A percentile compares a stretch with the other conserved stretches of the same genome.
Evolutionary conservation across 257 asterid species (phyloP).

Genomic region (Mitragyna speciosa): DNA sequence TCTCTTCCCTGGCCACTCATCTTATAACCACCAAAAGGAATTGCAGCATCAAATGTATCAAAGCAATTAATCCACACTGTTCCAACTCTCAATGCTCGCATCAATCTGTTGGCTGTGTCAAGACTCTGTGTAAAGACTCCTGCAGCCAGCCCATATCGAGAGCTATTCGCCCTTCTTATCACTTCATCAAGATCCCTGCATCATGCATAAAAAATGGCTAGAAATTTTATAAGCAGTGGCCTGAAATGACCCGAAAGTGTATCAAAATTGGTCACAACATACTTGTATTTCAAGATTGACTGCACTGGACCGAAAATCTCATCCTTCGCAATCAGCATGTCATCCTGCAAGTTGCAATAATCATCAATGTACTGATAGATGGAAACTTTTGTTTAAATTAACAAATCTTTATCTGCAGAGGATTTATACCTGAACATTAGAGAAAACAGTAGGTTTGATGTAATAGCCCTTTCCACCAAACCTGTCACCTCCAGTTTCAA

Average conservation of each 20-base stretch:
- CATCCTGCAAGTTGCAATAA: conserved; percentile 48
- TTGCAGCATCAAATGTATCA: conserved; percentile 85
- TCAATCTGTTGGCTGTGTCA: conserved; percentile 82
- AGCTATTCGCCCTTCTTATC: conserved; percentile 63
- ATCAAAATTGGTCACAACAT: conserved; percentile 11
- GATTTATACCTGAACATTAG: conserved; percentile 65
- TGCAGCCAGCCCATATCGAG: conserved; percentile 76
- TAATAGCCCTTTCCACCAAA: conserved; percentile 69
- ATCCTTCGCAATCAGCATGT: conserved; percentile 80
- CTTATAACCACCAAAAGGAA: conserved; percentile 96
- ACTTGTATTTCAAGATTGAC: conserved; percentile 75
- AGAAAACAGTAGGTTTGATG: conserved; percentile 88
- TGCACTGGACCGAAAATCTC: conserved; percentile 99
- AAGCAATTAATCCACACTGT: conserved; percentile 81
- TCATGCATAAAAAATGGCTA: background rate
- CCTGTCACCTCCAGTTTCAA: conserved; percentile 80
- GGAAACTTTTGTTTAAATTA: background rate
- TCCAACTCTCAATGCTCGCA: conserved; percentile 81
- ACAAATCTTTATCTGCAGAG: background rate
- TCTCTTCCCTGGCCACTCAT: conserved; percentile 96
- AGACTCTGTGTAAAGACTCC: conserved; percentile 85
- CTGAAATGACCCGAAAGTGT: background rate
- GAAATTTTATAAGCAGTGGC: background rate
- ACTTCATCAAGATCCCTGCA: conserved; percentile 72
- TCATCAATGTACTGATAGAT: background rate